Evolutionary conservation across 164 flowering plant species (phyloP), one percentile per base, ranked within the genome.

Genomic region (Magnolia officinalis): DNA sequence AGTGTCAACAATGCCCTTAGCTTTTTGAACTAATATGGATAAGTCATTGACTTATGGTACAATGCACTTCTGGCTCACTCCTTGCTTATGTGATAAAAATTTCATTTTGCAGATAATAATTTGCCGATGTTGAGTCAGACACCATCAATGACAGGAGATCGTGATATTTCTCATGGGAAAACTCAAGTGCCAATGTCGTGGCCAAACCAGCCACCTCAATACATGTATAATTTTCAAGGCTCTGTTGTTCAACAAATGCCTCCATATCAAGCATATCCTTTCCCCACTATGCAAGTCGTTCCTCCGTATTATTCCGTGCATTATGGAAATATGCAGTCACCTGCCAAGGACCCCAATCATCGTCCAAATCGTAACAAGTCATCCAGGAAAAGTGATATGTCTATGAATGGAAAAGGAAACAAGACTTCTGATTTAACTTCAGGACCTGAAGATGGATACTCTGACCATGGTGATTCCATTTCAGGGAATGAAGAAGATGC

Each of bases 181-280:
- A 74, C 84, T 76, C 97, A 89, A 78, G 66, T 80, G 58, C 87
- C 89, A 52, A 76, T 86, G 84, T 72, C 90, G 76, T 94, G 98
- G 98, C 89, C 86, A 45, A 84, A 85, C 77, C 90, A 86, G 73
- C 77, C 78, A 77, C 94, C 94, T 67, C 94, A 76, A 65, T 91
- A 84, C 81, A 85, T 91, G 90, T 87, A 89, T 75, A 89, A 86
- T 74, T 88, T 83, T 77, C 96, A 86, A 68, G 83, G 86, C 52
- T 86, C 87, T 2, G 24, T 72, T 19, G 82, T 79, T 58, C 90
- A 80, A 65, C 90, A 84, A 73, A 76, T 87, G 82, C 86, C 83
- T 5, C 94, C 92, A 29, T 88, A 85, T 82, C 96, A 84, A 74
- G 91, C 91, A 21, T 91, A 88, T 80, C 81, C 76, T 14, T 88